phyloP scores from a whole-genome alignment of 768 basidiomycete species.

The Suillus americanus region DNA sequence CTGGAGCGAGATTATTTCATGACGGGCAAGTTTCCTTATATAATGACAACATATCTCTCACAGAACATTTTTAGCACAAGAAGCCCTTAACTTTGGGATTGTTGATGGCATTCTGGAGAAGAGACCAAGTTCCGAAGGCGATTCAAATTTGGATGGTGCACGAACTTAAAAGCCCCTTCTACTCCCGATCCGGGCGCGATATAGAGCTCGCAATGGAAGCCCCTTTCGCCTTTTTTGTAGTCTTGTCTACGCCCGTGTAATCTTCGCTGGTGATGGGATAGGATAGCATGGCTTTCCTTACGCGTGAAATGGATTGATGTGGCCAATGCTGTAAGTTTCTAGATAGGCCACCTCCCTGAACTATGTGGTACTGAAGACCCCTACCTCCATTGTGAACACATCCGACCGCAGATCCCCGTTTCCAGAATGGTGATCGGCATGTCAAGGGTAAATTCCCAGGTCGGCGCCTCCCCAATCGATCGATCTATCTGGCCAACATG shows the following conservation, averaged over 20 bases:
- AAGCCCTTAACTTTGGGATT: constrained; percentile 89
- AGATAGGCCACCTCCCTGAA: not conserved
- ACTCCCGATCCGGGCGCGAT: constrained; percentile 5
- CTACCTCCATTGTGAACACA: not conserved
- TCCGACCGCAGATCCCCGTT: constrained; percentile 7
- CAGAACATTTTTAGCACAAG: constrained; percentile 56
- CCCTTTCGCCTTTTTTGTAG: constrained; percentile 5
- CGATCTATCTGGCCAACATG: constrained; percentile 1
- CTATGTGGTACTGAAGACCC: not conserved
- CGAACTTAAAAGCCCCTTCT: constrained; percentile 9
- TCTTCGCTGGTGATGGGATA: constrained; percentile 4
- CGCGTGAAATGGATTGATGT: constrained; percentile 2
- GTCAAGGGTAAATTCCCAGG: constrained; percentile 3
- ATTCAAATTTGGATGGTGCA: constrained; percentile 11
- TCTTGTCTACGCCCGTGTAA: constrained; percentile 4
- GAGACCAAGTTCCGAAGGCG: constrained; percentile 55
- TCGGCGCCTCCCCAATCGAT: constrained; percentile 2
- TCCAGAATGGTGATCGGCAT: constrained; percentile 8
- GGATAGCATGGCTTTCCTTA: not conserved
- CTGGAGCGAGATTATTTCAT: constrained; percentile 96
- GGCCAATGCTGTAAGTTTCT: not conserved
- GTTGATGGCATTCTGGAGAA: constrained; percentile 90
- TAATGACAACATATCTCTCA: constrained; percentile 20
- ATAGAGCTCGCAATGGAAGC: not conserved
- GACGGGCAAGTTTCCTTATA: constrained; percentile 56